A percentile compares a stretch with the other conserved stretches of the same genome.
These are phyloP conservation scores for Nevesoporus exiguus DNA, from an alignment of 768 basidiomycete species.

Conservation along the genomic window DNA sequence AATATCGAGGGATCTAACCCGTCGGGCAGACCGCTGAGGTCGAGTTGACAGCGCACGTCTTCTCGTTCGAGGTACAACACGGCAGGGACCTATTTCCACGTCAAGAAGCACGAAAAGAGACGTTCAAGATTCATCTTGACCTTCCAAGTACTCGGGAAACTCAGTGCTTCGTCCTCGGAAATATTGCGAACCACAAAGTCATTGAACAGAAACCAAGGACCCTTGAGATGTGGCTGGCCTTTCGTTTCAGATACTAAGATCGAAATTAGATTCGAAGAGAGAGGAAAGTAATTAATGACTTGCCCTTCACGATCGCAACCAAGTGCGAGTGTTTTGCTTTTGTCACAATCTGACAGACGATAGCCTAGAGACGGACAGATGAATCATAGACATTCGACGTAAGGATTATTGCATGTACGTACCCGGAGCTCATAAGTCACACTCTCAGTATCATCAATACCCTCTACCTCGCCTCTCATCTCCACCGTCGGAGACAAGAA, in stretches of 20 bases:
- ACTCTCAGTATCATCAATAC: constrained; percentile 50
- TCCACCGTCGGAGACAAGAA: constrained; percentile 61
- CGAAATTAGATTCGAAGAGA: neutral
- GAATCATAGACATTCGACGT: neutral
- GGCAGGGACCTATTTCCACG: constrained; percentile 63
- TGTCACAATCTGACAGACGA: constrained; percentile 75
- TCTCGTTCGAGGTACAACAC: constrained; percentile 86
- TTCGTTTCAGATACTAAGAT: constrained; percentile 68
- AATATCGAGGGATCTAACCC: constrained; percentile 72
- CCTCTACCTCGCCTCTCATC: constrained; percentile 57
- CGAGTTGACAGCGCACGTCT: constrained; percentile 54
- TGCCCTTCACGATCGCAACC: constrained; percentile 84
- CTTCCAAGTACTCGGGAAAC: constrained; percentile 92
- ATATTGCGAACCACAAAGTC: constrained; percentile 90
- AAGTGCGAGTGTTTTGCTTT: constrained; percentile 78
- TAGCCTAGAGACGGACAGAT: constrained; percentile 46
- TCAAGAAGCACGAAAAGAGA: neutral
- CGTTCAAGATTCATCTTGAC: constrained; percentile 37
- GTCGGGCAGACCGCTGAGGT: constrained; percentile 62
- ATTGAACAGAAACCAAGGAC: constrained; percentile 93
- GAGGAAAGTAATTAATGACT: neutral
- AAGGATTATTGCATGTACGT: constrained; percentile 24
- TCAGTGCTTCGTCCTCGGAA: constrained; percentile 80
- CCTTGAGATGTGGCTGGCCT: constrained; percentile 34
- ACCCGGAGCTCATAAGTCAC: constrained; percentile 75